A percentile compares a stretch with the other conserved stretches of the same genome.
Evolutionary conservation across 2,329 filamentous ascomycete genomes (phyloP).

Genomic region (Blastomyces parvus): DNA sequence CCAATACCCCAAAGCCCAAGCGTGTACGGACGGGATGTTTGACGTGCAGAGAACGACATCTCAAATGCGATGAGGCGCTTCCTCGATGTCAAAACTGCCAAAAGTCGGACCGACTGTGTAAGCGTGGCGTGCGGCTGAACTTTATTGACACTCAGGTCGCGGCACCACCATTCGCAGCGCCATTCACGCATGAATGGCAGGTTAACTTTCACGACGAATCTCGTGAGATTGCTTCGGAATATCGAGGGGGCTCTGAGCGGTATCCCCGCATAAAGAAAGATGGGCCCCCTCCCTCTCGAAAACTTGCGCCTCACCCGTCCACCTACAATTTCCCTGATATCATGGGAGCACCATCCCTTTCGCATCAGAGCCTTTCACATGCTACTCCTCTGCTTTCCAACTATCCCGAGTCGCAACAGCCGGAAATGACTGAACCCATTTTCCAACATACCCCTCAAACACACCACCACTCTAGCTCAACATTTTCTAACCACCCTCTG

Average conservation of each 20-base stretch:
- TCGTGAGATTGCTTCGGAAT: slow-evolving; percentile 79
- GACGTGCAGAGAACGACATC: slow-evolving; percentile 78
- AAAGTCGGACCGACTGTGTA: slow-evolving; percentile 78
- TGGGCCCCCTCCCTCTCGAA: slow-evolving; percentile 18
- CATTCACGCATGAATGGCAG: slow-evolving; percentile 55
- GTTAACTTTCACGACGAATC: slow-evolving; percentile 84
- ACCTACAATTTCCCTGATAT: slow-evolving; percentile 26
- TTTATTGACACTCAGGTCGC: slow-evolving; percentile 79
- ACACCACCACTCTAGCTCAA: slow-evolving; percentile 19
- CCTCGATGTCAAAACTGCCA: slow-evolving; percentile 67
- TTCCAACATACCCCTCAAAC: slow-evolving; percentile 21
- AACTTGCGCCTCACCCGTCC: not conserved
- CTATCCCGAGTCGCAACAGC: slow-evolving; percentile 38
- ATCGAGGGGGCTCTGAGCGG: slow-evolving; percentile 64
- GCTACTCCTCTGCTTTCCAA: slow-evolving; percentile 42
- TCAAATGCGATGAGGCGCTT: slow-evolving; percentile 77
- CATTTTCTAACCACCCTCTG: slow-evolving; percentile 25
- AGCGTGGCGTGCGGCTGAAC: slow-evolving; percentile 76
- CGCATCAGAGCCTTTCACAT: slow-evolving; percentile 43
- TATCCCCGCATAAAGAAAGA: slow-evolving; percentile 52
- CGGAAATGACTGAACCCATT: slow-evolving; percentile 22
- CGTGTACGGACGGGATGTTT: slow-evolving; percentile 82
- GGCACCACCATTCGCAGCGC: slow-evolving; percentile 51
- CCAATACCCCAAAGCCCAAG: slow-evolving; percentile 53
- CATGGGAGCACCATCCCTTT: slow-evolving; percentile 27